phyloP scores from a whole-genome alignment of 805 yeast genomes.

The Ogataea neopini region DNA sequence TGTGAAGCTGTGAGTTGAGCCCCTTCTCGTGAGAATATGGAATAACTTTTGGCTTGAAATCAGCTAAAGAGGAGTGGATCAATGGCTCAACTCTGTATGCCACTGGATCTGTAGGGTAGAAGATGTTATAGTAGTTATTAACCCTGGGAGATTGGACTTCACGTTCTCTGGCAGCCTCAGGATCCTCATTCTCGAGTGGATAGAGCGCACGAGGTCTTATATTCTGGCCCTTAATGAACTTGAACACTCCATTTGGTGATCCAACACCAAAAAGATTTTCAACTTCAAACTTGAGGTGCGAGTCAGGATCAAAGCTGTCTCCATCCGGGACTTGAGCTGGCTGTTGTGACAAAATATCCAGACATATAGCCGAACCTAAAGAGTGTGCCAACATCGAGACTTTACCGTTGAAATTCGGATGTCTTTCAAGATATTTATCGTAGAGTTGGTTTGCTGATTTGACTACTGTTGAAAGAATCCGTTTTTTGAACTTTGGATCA shows the following conservation, averaged over 20 bases:
- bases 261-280: constrained; percentile 80
- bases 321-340: constrained; percentile 34
- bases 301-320: constrained; percentile 32
- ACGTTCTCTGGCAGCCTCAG: constrained; percentile 13
- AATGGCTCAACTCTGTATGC: constrained; percentile 90
- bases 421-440: constrained; percentile 53
- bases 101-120: constrained; percentile 90
- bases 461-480: constrained; percentile 63
- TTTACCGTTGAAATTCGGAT: constrained; percentile 77
- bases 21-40: constrained; percentile 53
- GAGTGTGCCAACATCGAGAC: constrained; percentile 90
- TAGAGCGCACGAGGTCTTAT: constrained; percentile 45
- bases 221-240: constrained; percentile 64
- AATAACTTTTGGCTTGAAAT: constrained; percentile 54
- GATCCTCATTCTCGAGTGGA: constrained; percentile 9
- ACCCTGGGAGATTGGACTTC: constrained; percentile 52
- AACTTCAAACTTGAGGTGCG: constrained; percentile 65
- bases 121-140: constrained; percentile 72
- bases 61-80: constrained; percentile 49
- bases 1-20: constrained; percentile 40
- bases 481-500: constrained; percentile 64
- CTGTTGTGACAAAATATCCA: constrained; percentile 67
- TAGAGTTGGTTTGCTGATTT: constrained; percentile 64
- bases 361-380: constrained; percentile 80
- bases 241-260: constrained; percentile 87